Percentiles rank a stretch among this genome's conserved stretches.
phyloP scores from a whole-genome alignment of 805 yeast genomes.

The Lachancea sp. region DNA sequence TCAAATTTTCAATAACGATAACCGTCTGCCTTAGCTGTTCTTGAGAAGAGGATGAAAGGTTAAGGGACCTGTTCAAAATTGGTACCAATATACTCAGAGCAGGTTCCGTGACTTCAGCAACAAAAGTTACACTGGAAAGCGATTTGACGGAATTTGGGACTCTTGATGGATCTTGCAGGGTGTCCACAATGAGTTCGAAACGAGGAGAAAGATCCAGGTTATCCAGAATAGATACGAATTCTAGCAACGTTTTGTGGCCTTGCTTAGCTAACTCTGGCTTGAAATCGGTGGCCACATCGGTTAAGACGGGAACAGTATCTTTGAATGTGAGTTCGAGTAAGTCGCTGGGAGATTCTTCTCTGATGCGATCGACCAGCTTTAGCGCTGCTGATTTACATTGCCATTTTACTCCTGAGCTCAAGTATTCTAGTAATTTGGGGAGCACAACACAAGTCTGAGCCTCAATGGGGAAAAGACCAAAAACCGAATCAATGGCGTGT shows the following conservation, averaged over 20 bases:
- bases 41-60: slow-evolving; percentile 79
- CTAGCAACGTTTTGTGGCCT: slow-evolving; percentile 64
- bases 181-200: slow-evolving; percentile 74
- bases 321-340: slow-evolving; percentile 75
- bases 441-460: slow-evolving; percentile 69
- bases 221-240: slow-evolving; percentile 76
- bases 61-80: slow-evolving; percentile 80
- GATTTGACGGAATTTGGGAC: slow-evolving; percentile 86
- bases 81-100: slow-evolving; percentile 88
- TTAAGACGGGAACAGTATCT: slow-evolving; percentile 72
- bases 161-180: slow-evolving; percentile 82
- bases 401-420: slow-evolving; percentile 85
- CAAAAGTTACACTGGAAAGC: slow-evolving; percentile 89
- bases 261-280: slow-evolving; percentile 91
- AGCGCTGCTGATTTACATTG: slow-evolving; percentile 80
- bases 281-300: slow-evolving; percentile 89
- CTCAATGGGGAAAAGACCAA: slow-evolving; percentile 67
- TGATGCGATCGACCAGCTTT: slow-evolving; percentile 61
- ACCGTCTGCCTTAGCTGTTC: slow-evolving; percentile 96
- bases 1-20: slow-evolving; percentile 89
- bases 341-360: slow-evolving; percentile 79
- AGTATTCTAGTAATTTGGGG: slow-evolving; percentile 53
- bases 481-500: slow-evolving; percentile 62
- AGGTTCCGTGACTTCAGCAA: slow-evolving; percentile 97
- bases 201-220: slow-evolving; percentile 88